phyloP scores from a whole-genome alignment of 331 rosid species.

The Pyrus hybrid region DNA sequence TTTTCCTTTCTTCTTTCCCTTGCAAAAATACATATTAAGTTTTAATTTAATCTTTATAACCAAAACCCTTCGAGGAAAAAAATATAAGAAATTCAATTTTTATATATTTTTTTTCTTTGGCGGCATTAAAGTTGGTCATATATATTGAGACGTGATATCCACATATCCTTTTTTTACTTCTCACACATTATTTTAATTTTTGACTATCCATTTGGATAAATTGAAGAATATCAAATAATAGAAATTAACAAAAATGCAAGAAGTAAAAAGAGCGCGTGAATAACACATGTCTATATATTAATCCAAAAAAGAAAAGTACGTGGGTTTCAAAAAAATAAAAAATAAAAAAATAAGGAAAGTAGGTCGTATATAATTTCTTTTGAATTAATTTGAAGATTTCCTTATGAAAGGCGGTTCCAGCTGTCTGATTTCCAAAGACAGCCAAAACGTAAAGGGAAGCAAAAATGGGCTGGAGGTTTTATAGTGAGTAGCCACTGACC shows the following conservation, averaged over 20 bases:
- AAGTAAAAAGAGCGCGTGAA: fast-evolving
- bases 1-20: not conserved
- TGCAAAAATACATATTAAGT: not conserved
- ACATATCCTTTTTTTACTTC: fast-evolving
- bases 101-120: not conserved
- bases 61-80: not conserved
- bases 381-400: not conserved
- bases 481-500: not conserved
- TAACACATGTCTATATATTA: too few relatives aligned
- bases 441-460: not conserved
- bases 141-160: too few relatives aligned
- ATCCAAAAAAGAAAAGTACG: too few relatives aligned
- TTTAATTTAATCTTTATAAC: not conserved
- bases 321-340: too few relatives aligned
- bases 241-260: fast-evolving
- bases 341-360: too few relatives aligned
- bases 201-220: fast-evolving
- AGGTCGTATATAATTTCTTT: not conserved
- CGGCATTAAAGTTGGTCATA: not conserved
- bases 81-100: not conserved
- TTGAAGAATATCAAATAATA: too few relatives aligned
- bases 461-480: not conserved
- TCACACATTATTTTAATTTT: too few relatives aligned
- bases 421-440: not conserved
- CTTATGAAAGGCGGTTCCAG: not conserved